Conservation (phyloP, 371 early-diverging fungal species). For the Mucor saturninus region DNA sequence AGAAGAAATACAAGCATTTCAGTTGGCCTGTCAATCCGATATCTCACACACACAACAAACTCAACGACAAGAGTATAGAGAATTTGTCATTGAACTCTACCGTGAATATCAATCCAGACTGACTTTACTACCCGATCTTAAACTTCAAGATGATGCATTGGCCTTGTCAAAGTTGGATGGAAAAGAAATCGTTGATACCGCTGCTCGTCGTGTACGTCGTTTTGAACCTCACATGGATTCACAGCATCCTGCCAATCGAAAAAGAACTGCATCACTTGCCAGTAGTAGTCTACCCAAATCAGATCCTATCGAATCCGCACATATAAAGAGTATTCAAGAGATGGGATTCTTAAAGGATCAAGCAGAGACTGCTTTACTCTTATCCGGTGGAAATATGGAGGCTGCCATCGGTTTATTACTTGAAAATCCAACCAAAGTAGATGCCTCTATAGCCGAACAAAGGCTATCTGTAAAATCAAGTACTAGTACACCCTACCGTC, state of each 20-base stretch:
- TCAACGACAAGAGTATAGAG: conserved; percentile 70
- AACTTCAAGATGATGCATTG: conserved; percentile 8
- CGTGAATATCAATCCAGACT: conserved; percentile 53
- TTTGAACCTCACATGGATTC: conserved; percentile 4
- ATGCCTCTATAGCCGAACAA: conserved; percentile 46
- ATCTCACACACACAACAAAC: conserved; percentile 60
- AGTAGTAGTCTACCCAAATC: background rate
- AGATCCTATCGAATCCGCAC: background rate
- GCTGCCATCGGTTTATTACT: conserved; percentile 65
- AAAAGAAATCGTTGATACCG: conserved; percentile 56
- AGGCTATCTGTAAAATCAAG: conserved; percentile 4
- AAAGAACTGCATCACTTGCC: conserved; percentile 9
- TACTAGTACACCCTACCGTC: conserved; percentile 27
- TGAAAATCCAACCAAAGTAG: conserved; percentile 63
- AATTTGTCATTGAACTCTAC: conserved; percentile 72
- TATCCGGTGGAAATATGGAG: conserved; percentile 64
- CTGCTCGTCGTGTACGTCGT: conserved; percentile 36
- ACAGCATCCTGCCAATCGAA: background rate
- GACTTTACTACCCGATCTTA: conserved; percentile 25
- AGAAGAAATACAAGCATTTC: conserved; percentile 67
- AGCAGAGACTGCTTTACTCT: conserved; percentile 63
- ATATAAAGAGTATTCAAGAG: conserved; percentile 58
- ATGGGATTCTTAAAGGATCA: conserved; percentile 77
- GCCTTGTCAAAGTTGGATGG: conserved; percentile 51
- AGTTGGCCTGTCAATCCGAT: conserved; percentile 68